Conservation (phyloP, 2,329 filamentous ascomycete species). For the Clonostachys byssicola region DNA sequence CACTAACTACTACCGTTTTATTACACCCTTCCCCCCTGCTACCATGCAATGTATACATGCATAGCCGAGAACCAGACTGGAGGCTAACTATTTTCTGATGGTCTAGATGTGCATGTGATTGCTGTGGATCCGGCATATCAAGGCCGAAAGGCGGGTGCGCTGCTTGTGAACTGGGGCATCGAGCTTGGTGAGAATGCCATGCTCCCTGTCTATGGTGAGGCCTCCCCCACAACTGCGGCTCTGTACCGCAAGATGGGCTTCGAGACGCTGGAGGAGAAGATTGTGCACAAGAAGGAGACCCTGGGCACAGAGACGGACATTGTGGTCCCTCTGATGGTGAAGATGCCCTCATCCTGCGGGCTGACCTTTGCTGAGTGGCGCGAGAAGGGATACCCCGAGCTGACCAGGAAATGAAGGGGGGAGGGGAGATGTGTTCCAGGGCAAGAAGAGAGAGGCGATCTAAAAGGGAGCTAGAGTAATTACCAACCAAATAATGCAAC, state of each 20-base stretch:
- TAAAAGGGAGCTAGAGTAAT: no score
- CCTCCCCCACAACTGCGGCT: slow-evolving; percentile 30
- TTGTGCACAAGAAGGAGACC: slow-evolving; percentile 28
- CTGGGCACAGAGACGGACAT: slow-evolving; percentile 26
- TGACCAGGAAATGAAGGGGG: no score
- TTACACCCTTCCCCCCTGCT: no score
- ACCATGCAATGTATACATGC: no score
- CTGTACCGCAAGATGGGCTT: slow-evolving; percentile 44
- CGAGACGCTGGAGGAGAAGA: slow-evolving; percentile 26
- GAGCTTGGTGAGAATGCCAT: slow-evolving; percentile 24
- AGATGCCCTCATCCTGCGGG: slow-evolving; percentile 26
- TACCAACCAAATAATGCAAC: no score
- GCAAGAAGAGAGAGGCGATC: no score
- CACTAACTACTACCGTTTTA: not conserved
- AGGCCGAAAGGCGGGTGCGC: slow-evolving; percentile 32
- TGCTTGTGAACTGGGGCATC: slow-evolving; percentile 34
- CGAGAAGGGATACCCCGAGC: slow-evolving; percentile 10
- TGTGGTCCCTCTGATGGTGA: slow-evolving; percentile 33
- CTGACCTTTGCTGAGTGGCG: slow-evolving; percentile 27
- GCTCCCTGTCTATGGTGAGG: slow-evolving; percentile 42
- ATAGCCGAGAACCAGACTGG: not conserved
- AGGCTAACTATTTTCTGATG: not conserved
- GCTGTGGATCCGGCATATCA: slow-evolving; percentile 37
- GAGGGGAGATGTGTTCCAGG: no score
- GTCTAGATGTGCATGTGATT: slow-evolving; percentile 32